Conservation (phyloP, 2,329 filamentous ascomycete species). For the Drechslerella stenobrocha region DNA sequence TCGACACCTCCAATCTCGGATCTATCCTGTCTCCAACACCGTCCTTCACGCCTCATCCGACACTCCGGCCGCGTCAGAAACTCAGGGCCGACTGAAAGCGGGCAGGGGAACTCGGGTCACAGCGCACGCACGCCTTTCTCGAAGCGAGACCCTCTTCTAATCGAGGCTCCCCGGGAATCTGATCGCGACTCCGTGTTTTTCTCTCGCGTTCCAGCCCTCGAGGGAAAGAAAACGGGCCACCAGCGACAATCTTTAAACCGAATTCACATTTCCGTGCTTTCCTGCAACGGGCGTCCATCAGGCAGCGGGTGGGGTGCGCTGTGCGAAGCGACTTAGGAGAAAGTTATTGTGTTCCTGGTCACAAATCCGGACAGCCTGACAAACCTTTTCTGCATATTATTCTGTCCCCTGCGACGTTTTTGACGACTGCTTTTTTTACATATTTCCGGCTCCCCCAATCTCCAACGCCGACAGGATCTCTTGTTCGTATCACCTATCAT, state of each 20-base stretch:
- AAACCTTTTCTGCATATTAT: constrained; percentile 48
- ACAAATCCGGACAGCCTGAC: constrained; percentile 49
- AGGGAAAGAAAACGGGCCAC: background rate
- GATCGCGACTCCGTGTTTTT: constrained; percentile 37
- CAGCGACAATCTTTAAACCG: constrained; percentile 26
- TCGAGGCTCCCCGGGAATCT: constrained; percentile 32
- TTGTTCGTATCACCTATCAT: constrained; percentile 20
- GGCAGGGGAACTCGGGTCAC: constrained; percentile 23
- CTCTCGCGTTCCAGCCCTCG: constrained; percentile 1
- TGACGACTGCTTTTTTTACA: constrained; percentile 35
- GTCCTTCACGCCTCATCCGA: background rate
- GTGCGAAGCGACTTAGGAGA: constrained; percentile 47
- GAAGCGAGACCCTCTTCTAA: constrained; percentile 39
- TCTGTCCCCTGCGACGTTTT: constrained; percentile 28
- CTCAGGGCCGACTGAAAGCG: constrained; percentile 1
- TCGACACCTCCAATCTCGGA: background rate
- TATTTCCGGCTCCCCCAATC: constrained; percentile 37
- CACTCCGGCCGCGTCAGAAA: constrained; percentile 4
- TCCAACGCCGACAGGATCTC: constrained; percentile 28
- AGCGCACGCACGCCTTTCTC: constrained; percentile 16
- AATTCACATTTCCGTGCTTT: constrained; percentile 19
- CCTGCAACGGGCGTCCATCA: constrained; percentile 21
- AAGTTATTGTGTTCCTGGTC: constrained; percentile 49
- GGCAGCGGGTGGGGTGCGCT: constrained; percentile 43
- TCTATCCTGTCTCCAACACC: background rate